Conservation (phyloP, 2,329 filamentous ascomycete genomes). For the Cryphonectria naterciae region DNA sequence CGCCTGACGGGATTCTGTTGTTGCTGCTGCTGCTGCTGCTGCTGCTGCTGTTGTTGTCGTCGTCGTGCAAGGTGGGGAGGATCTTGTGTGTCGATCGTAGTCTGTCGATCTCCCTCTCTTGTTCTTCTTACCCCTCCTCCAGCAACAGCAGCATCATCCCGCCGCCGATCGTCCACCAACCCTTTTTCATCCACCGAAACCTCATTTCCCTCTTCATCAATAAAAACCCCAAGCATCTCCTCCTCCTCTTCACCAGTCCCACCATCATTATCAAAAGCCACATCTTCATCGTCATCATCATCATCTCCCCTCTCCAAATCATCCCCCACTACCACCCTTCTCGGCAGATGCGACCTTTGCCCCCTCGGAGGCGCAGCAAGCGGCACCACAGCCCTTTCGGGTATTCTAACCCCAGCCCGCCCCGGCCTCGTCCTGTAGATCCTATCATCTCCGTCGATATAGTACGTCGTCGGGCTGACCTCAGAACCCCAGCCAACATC, state of each 20-base stretch:
- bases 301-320: background rate
- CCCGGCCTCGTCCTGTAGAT: background rate
- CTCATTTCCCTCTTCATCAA: background rate
- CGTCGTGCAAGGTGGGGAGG: background rate
- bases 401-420: background rate
- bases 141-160: background rate
- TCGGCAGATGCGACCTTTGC: background rate
- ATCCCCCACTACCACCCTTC: background rate
- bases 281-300: background rate
- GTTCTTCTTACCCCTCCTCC: background rate
- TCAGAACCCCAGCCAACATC: background rate
- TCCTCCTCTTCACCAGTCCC: background rate
- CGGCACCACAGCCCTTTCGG: background rate
- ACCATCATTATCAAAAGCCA: background rate
- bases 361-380: background rate
- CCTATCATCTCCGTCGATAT: background rate
- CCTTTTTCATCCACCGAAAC: background rate
- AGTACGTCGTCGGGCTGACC: background rate
- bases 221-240: background rate
- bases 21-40: background rate
- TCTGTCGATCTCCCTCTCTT: background rate
- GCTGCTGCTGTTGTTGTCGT: background rate
- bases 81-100: background rate
- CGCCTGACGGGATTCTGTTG: background rate
- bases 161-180: background rate